Evolutionary conservation across 805 yeast species (phyloP).

Genomic region (Starmerella sp.): DNA sequence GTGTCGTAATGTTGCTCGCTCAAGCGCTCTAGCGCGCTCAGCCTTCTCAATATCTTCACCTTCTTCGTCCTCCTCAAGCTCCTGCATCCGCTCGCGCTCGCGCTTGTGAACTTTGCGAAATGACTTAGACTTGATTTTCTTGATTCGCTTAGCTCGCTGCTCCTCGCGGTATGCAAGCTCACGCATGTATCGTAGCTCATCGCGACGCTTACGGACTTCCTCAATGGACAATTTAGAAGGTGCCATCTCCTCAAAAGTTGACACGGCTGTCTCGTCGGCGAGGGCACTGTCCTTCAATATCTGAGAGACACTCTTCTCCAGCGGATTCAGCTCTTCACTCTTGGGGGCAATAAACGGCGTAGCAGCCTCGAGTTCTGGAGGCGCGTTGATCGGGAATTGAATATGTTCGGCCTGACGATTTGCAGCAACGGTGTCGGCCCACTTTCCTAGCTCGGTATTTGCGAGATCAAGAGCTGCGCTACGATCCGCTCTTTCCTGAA

Average conservation of each 20-base stretch:
- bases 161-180: slow-evolving; percentile 96
- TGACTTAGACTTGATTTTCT: slow-evolving; percentile 87
- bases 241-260: slow-evolving; percentile 79
- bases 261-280: slow-evolving; percentile 59
- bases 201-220: slow-evolving; percentile 64
- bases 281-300: slow-evolving; percentile 56
- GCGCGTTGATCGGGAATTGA: slow-evolving; percentile 55
- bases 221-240: slow-evolving; percentile 70
- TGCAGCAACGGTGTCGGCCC: slow-evolving; percentile 73
- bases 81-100: slow-evolving; percentile 58
- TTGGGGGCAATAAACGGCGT: slow-evolving; percentile 45
- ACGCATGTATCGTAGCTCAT: slow-evolving; percentile 80
- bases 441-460: slow-evolving; percentile 71
- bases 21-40: slow-evolving; percentile 70
- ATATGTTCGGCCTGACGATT: slow-evolving; percentile 79
- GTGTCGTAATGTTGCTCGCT: slow-evolving; percentile 86
- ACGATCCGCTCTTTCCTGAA: slow-evolving; percentile 77
- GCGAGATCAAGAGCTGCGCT: slow-evolving; percentile 84
- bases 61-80: slow-evolving; percentile 45
- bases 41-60: slow-evolving; percentile 46
- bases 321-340: slow-evolving; percentile 35
- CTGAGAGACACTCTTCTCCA: slow-evolving; percentile 54
- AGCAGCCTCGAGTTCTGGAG: slow-evolving; percentile 34
- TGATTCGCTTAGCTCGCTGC: slow-evolving; percentile 76
- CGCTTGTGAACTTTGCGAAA: slow-evolving; percentile 78